phyloP scores from a whole-genome alignment of 176 grass and related monocot genomes.

The Pharus latifolius region DNA sequence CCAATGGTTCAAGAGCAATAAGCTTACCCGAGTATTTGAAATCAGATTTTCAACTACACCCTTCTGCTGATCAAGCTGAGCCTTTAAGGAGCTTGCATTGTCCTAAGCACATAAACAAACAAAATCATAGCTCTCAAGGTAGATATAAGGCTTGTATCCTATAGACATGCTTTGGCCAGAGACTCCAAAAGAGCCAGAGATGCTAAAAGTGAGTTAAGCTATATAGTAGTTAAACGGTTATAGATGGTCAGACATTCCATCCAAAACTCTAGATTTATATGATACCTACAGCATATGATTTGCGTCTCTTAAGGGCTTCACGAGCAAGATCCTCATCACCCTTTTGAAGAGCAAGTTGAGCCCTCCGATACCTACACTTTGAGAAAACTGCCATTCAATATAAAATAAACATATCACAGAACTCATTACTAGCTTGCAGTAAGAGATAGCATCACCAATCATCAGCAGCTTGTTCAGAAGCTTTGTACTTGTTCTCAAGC shows the following conservation, averaged over 20 bases:
- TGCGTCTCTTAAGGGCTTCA: conserved; percentile 94
- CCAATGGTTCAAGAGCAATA: conserved; percentile 6
- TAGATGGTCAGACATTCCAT: neutral
- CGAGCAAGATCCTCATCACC: conserved; percentile 96
- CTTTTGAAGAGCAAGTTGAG: conserved; percentile 96
- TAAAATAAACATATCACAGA: conserved; percentile 12
- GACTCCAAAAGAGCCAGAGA: neutral
- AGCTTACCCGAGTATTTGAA: conserved; percentile 76
- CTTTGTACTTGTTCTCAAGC: conserved; percentile 95
- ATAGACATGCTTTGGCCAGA: neutral
- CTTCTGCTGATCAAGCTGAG: conserved; percentile 96
- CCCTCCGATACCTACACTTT: conserved; percentile 65
- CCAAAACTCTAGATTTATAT: neutral
- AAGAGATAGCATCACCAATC: conserved; percentile 64
- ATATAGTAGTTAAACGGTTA: neutral
- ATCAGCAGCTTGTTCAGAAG: conserved; percentile 63
- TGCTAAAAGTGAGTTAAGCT: neutral
- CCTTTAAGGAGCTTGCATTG: conserved; percentile 76
- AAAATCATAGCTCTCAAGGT: neutral
- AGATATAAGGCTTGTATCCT: neutral
- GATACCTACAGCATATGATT: conserved; percentile 95
- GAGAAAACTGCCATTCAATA: neutral
- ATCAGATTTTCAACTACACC: conserved; percentile 83
- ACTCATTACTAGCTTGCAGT: neutral
- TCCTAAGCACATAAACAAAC: conserved; percentile 49